phyloP scores from a whole-genome alignment of 495 filamentous ascomycete species.

The Trichoderma orchidacearum region DNA sequence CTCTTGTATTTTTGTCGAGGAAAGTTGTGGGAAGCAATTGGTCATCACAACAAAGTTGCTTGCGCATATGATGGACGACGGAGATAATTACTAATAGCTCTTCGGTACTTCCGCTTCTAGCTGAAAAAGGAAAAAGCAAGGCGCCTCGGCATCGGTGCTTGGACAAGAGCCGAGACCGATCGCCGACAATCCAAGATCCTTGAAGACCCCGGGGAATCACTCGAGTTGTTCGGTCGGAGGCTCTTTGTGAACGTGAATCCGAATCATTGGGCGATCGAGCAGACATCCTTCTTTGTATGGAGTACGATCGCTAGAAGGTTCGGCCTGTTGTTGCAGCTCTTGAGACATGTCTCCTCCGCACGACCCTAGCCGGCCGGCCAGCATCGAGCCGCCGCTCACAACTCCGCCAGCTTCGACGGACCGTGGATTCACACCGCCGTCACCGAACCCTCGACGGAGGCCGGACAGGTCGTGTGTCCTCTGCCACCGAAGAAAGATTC shows the following conservation, averaged over 20 bases:
- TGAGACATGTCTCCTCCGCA: background rate
- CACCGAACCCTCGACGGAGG: background rate
- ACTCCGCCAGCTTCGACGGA: background rate
- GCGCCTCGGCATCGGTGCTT: background rate
- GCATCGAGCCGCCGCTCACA: background rate
- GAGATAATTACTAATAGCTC: background rate
- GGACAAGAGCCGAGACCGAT: background rate
- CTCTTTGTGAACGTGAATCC: background rate
- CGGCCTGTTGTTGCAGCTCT: too few relatives aligned
- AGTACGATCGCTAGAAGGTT: too few relatives aligned
- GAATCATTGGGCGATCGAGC: background rate
- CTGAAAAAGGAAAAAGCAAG: background rate
- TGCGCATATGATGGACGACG: too few relatives aligned
- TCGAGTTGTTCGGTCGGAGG: background rate
- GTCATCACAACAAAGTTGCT: too few relatives aligned
- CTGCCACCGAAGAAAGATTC: conserved; percentile 2
- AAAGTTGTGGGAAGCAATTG: too few relatives aligned
- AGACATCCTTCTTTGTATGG: background rate
- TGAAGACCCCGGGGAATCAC: background rate
- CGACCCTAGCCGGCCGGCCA: background rate
- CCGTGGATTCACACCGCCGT: background rate
- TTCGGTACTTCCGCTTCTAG: background rate
- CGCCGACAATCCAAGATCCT: background rate
- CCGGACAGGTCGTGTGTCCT: background rate
- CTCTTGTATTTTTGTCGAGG: too few relatives aligned